Evolutionary conservation across 495 filamentous ascomycete species (phyloP).

Genomic region (Talaromyces stipitatus): DNA sequence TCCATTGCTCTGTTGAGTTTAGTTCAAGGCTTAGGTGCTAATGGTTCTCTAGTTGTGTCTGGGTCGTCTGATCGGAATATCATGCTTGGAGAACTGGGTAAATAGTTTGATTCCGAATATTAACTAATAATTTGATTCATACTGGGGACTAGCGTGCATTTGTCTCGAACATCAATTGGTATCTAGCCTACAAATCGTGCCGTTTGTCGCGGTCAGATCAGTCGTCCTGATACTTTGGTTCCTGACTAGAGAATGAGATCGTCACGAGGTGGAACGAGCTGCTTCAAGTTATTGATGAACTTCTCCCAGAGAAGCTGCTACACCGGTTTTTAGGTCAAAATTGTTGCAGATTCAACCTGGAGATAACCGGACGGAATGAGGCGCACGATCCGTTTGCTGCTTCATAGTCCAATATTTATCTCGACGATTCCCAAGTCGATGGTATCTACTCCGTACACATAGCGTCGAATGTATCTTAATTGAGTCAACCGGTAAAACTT

Average conservation of each 20-base stretch:
- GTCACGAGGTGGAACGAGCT: no score
- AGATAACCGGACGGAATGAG: no score
- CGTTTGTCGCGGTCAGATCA: background rate
- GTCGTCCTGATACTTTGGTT: background rate
- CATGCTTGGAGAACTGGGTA: slow-evolving; percentile 68
- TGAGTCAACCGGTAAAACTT: background rate
- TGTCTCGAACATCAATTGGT: background rate
- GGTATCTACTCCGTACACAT: background rate
- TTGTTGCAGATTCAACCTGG: background rate
- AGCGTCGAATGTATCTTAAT: background rate
- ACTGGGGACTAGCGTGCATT: background rate
- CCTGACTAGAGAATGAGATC: background rate
- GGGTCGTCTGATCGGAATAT: slow-evolving; percentile 76
- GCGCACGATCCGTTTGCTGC: background rate
- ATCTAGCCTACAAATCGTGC: background rate
- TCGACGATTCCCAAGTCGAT: background rate
- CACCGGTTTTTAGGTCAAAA: no score
- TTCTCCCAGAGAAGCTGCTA: no score
- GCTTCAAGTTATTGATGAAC: background rate
- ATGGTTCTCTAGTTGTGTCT: slow-evolving; percentile 60
- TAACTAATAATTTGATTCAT: background rate
- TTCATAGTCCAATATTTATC: background rate
- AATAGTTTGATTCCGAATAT: slow-evolving; percentile 26
- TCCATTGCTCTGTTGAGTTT: background rate
- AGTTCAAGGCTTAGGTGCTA: slow-evolving; percentile 2